Base-by-base conservation (phyloP, 2,329 filamentous ascomycete species). In the Ophiocordyceps camponoti-floridani region DNA sequence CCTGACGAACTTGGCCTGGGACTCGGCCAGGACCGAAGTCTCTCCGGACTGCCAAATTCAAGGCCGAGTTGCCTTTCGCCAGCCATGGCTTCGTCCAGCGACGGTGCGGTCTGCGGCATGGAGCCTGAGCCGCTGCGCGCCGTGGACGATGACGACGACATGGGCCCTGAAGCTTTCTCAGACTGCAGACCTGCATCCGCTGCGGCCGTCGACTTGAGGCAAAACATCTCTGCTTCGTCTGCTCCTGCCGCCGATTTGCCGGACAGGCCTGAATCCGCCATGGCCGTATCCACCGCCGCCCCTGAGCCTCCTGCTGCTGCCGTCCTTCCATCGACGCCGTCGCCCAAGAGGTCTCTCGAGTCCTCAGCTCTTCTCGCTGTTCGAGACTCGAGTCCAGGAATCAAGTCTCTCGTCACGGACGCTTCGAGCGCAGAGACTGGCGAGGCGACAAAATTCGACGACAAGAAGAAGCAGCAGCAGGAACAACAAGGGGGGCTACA, bases 21-120 rank as follows among this genome's bases (percentile, higher is more conserved):
- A 38, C n/a, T 9, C n/a, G 16, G 7, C 35, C n/a, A 37, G 35
- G 35, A 14, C n/a, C 35, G 35, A 38, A 38, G 35, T n/a, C 28
- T 30, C 23, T 30, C 28, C n/a, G 35, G 18, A 18, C 26, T 26
- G 16, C 52, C 47, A 51, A 53, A 35, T 13, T 42, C 45, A 53
- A 61, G 70, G 66, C 69, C 70, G 71, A 73, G 64, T 69, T 73
- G 70, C 71, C 72, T 69, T 69, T 69, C 60, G 53, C 50, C 56
- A 74, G 72, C 70, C 70, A 75, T 75, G 72, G 73, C 69, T 73
- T 75, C 71, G 72, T 72, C 70, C 57, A 64, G 64, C 59, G 64
- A 59, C 59, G 63, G 35, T 3, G 4, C 13, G n/a, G 35, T 16
- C 35, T 11, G 35, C 35, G 35, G 18, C 2, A 38, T 9, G 16